Evolutionary conservation across 2,329 filamentous ascomycete species (phyloP), one percentile per base, ranked within the genome.

Genomic region (Sclerotinia trifoliorum): DNA sequence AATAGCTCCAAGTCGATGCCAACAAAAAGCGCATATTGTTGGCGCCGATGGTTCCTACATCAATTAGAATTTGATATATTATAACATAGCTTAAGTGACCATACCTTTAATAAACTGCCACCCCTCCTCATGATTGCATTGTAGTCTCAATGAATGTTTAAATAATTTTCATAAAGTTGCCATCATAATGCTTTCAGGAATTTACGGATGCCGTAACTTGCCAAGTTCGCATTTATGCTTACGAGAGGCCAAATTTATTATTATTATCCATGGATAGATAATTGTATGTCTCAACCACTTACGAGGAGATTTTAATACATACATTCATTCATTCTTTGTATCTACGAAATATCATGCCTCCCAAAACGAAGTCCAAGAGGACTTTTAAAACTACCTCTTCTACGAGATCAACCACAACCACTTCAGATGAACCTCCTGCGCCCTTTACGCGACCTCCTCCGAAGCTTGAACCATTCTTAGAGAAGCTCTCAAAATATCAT

Each of bases 391-490:
- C 49, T 56, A 65, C 69, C 26, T 63, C 70, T 21, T 51, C 66
- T 17, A 29, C 70, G 15, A 74, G 70, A 65, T 24, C 70, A 19
- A 68, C 69, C 15, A 21, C 68, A 6, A 24, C 65, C 7, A 48
- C 71, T 51, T 56, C 69, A 52, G 52, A 67, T 15, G 71, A 74
- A 5, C 83, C 82, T 10, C 88, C 88, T 0, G 78, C 83, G 42
- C 92, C 92, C 10, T 96, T 95, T 83, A 85, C 85, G 73, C 82
- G 82, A 69, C 87, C 88, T 0, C 86, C 91, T 0, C 78, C 85
- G 61, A 82, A 83, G 44, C 85, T 96, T 66, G 75, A 83, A 63
- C 84, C 88, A 15, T 89, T 96, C 77, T 83, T 91, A 75, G 80
- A 85, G 48, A 84, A 83, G 55, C 88, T 97, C 69, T 85, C 88